A percentile compares a stretch with the other conserved stretches of the same genome.
Evolutionary conservation across 192 early-diverging fungal species (phyloP).

Genomic region (Coemansia nantahalensis): DNA sequence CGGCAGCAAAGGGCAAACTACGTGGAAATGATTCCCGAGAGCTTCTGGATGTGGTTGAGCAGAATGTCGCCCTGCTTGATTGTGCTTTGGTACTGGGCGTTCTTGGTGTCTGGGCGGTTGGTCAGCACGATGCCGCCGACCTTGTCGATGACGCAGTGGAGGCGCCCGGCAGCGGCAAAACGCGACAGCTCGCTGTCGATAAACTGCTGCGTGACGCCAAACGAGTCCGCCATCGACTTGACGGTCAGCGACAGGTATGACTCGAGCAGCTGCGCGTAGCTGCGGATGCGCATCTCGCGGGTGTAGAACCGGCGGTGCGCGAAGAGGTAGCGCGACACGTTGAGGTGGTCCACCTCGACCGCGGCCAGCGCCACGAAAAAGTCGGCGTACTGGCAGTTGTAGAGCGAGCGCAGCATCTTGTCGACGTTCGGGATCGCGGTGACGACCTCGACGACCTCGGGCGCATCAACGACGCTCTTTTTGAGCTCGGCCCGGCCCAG

Average conservation of each 20-base stretch:
- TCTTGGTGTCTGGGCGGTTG: conserved; percentile 97
- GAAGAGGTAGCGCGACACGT: conserved; percentile 77
- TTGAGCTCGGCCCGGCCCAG: conserved; percentile 93
- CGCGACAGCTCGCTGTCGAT: conserved; percentile 96
- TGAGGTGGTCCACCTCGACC: conserved; percentile 72
- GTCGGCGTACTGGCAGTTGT: conserved; percentile 88
- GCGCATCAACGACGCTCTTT: conserved; percentile 90
- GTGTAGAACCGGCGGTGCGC: conserved; percentile 91
- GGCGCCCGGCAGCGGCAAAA: conserved; percentile 92
- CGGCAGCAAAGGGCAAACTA: conserved; percentile 25
- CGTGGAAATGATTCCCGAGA: conserved; percentile 88
- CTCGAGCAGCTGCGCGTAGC: conserved; percentile 93
- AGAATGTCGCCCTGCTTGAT: conserved; percentile 97
- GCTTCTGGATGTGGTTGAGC: conserved; percentile 94
- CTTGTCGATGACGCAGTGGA: conserved; percentile 99
- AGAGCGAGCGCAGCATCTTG: conserved; percentile 81
- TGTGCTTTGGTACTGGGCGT: conserved; percentile 94
- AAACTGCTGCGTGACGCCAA: conserved; percentile 93
- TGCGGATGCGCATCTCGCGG: conserved; percentile 97
- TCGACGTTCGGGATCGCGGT: conserved; percentile 83
- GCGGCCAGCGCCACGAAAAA: conserved; percentile 88
- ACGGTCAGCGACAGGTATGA: conserved; percentile 92
- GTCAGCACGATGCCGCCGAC: conserved; percentile 97
- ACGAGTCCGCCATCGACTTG: conserved; percentile 94
- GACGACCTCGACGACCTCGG: conserved; percentile 95